A percentile compares a stretch with the other conserved stretches of the same genome.
Evolutionary conservation across 768 basidiomycete genomes (phyloP).

Genomic region (Dioszegia crocea): DNA sequence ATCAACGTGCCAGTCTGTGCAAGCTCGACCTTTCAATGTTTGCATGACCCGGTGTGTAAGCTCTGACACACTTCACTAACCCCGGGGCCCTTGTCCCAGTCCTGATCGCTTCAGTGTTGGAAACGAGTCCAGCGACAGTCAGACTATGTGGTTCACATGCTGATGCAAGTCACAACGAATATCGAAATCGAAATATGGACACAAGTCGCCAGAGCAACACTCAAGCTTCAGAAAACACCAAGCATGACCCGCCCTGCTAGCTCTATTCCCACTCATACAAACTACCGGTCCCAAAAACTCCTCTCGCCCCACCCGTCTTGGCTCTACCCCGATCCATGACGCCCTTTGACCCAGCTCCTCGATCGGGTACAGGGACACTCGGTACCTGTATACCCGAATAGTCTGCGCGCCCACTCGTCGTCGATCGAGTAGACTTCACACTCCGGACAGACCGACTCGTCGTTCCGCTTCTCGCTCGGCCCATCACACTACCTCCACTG

Average conservation of each 20-base stretch:
- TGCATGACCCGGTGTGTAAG: too few species aligned
- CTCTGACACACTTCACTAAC: too few species aligned
- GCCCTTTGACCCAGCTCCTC: background rate
- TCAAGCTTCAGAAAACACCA: background rate
- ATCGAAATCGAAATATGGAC: too few species aligned
- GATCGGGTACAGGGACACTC: background rate
- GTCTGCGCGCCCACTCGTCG: background rate
- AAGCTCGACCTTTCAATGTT: too few species aligned
- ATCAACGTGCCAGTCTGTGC: too few species aligned
- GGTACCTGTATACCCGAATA: background rate
- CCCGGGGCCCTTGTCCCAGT: too few species aligned
- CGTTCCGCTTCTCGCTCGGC: conserved; percentile 1
- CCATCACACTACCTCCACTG: background rate
- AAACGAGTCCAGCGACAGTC: too few species aligned
- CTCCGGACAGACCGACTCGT: conserved; percentile 3
- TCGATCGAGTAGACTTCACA: conserved; percentile 2
- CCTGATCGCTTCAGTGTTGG: too few species aligned
- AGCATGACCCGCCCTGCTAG: background rate
- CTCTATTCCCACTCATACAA: conserved; percentile 35
- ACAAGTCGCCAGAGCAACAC: too few species aligned
- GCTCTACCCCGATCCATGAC: conserved; percentile 38
- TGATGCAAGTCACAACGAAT: too few species aligned
- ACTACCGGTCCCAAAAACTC: conserved; percentile 40
- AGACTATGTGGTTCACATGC: too few species aligned
- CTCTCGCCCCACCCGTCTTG: conserved; percentile 42